Evolutionary conservation across 164 flowering plant species (phyloP), one percentile per base, ranked within the genome.

Genomic region (Stephania cephalantha): DNA sequence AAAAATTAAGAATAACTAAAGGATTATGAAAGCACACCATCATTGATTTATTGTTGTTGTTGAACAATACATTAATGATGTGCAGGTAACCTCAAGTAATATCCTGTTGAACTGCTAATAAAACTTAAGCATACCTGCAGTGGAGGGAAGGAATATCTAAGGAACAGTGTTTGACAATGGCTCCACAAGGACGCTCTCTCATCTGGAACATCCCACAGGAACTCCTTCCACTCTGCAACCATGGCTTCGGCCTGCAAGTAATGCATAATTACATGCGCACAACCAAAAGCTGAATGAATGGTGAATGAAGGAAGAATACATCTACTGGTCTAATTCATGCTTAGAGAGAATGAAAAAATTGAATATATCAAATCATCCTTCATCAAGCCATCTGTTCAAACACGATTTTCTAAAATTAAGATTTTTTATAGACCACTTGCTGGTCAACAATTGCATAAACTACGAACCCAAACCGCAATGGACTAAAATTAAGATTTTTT

Each of bases 161-260:
- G 77, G 79, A 96, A 96, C 64, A 94, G 83, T 13, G 88, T 86
- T 77, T 96, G 99, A 77, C 99, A 96, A 79, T 96, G 99, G 74
- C 87, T 85, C 99, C 99, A 96, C 72, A 96, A 79, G 77, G 99
- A 95, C 79, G 87, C 84, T 86, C 98, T 87, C 85, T 96, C 99
- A 83, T 96, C 99, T 30, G 95, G 93, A 61, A 96, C 97, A 90
- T 96, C 99, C 99, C 99, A 96, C 70, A 96, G 88, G 78, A 91
- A 96, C 78, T 96, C 98, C 82, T 88, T 96, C 99, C 98, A 96
- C 81, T 96, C 99, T 9, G 90, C 87, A 74, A 94, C 99, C 99
- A 96, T 91, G 58, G 98, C 90, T 82, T 94, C 99, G 79, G 98
- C 99, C 99, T 96, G 81, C 44, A 75, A 77, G 18, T 45, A 45